Conservation (phyloP, 768 basidiomycete genomes). For the Hemileccinum impolitum region DNA sequence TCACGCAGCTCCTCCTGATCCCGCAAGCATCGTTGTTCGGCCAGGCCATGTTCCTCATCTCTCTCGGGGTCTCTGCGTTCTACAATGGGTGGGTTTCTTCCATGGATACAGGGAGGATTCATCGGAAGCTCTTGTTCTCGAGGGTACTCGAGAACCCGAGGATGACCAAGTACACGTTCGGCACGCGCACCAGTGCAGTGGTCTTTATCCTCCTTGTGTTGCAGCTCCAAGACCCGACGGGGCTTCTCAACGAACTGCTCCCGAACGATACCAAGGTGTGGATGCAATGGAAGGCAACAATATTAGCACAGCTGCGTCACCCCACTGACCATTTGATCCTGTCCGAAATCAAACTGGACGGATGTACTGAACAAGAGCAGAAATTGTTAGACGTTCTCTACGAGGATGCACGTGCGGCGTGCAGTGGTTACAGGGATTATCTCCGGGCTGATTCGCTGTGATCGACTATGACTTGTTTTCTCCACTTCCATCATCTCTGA, state of each 20-base stretch:
- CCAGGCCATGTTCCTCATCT: slow-evolving; percentile 28
- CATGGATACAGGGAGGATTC: slow-evolving; percentile 31
- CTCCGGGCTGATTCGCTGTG: too few species aligned
- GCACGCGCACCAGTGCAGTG: slow-evolving; percentile 13
- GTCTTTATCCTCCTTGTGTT: slow-evolving; percentile 18
- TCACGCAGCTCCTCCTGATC: slow-evolving; percentile 28
- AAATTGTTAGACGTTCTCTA: too few species aligned
- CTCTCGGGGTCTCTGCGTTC: slow-evolving; percentile 24
- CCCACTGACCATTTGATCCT: too few species aligned
- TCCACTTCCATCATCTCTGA: too few species aligned
- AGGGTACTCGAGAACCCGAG: slow-evolving; percentile 10
- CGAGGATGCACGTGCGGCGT: too few species aligned
- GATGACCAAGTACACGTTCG: slow-evolving; percentile 14
- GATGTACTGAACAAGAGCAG: too few species aligned
- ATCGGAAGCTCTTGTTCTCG: slow-evolving; percentile 11
- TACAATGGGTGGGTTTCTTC: slow-evolving; percentile 23
- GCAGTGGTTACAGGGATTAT: too few species aligned
- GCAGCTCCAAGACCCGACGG: neutral
- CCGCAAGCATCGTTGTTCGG: slow-evolving; percentile 28
- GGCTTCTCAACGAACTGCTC: slow-evolving; percentile 12
- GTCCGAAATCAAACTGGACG: too few species aligned
- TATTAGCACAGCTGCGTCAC: neutral
- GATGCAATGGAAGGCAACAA: neutral
- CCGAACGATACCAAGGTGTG: slow-evolving; percentile 19
- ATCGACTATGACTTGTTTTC: too few species aligned